These are phyloP conservation scores for Rubus parviflorus DNA, from an alignment of 306 rosid species.

Conservation along the genomic window DNA sequence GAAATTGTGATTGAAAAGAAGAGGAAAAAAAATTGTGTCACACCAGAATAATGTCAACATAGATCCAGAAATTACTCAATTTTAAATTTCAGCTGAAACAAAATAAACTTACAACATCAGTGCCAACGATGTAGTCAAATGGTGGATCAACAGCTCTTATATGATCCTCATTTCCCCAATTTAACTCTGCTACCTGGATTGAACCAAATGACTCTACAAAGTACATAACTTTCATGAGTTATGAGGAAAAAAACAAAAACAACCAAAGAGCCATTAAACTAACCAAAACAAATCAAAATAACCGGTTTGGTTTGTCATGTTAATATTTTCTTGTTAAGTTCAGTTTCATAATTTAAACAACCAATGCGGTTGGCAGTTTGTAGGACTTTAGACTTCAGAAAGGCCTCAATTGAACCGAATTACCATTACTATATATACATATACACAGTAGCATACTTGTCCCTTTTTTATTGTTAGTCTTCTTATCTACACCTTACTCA, in stretches of 20 bases:
- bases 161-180: slow-evolving; percentile 85
- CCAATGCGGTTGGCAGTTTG: neutral
- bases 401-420: neutral
- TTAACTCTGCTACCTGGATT: slow-evolving; percentile 71
- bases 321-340: too few species aligned
- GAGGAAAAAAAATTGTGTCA: too few species aligned
- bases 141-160: slow-evolving; percentile 80
- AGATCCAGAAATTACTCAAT: neutral
- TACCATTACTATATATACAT: neutral
- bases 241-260: neutral
- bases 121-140: slow-evolving; percentile 87
- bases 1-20: neutral
- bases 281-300: neutral
- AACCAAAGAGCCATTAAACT: neutral
- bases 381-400: neutral
- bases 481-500: neutral
- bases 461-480: neutral
- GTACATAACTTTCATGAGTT: slow-evolving; percentile 19
- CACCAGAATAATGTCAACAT: neutral
- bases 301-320: neutral
- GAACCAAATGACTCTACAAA: slow-evolving; percentile 80
- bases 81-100: neutral
- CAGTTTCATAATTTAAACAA: neutral
- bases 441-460: neutral
- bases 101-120: slow-evolving; percentile 71